Evolutionary conservation across 2,329 filamentous ascomycete genomes (phyloP).

Genomic region (Monilinia vaccinii-corymbosi): DNA sequence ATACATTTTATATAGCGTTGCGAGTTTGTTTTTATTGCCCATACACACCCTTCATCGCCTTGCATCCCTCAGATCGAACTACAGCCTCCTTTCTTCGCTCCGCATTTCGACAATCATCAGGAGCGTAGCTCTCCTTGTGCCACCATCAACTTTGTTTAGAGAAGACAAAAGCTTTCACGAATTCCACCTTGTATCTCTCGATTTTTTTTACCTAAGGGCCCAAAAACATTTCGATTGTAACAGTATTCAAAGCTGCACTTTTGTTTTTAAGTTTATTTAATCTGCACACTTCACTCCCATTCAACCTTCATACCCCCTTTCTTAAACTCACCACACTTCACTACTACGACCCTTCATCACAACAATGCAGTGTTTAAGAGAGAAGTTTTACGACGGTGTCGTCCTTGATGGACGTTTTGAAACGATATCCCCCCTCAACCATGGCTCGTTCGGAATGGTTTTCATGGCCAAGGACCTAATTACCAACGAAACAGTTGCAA

Average conservation of each 20-base stretch:
- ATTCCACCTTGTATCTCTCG: constrained; percentile 22
- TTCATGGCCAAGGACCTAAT: constrained; percentile 78
- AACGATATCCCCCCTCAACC: constrained; percentile 89
- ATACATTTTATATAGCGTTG: constrained; percentile 32
- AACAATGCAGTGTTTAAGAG: constrained; percentile 76
- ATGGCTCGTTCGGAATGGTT: constrained; percentile 98
- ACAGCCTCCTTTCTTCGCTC: constrained; percentile 14
- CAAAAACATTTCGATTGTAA: constrained; percentile 29
- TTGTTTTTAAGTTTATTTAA: constrained; percentile 18
- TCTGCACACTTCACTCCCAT: constrained; percentile 14
- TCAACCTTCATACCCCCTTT: constrained; percentile 8
- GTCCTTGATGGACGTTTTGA: constrained; percentile 82
- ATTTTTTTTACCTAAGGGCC: constrained; percentile 18
- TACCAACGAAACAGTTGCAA: constrained; percentile 74
- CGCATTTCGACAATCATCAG: constrained; percentile 15
- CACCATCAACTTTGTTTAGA: constrained; percentile 28
- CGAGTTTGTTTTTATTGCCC: constrained; percentile 27
- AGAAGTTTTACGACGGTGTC: constrained; percentile 69
- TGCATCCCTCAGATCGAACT: constrained; percentile 15
- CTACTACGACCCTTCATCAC: constrained; percentile 15
- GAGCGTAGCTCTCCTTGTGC: constrained; percentile 26
- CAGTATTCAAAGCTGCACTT: constrained; percentile 21
- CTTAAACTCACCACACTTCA: not conserved
- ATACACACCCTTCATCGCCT: constrained; percentile 12
- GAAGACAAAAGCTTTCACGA: constrained; percentile 30